These are phyloP conservation scores for Tolypocladium guangdongense DNA, from an alignment of 2,329 filamentous ascomycete genomes.

Conservation along the genomic window DNA sequence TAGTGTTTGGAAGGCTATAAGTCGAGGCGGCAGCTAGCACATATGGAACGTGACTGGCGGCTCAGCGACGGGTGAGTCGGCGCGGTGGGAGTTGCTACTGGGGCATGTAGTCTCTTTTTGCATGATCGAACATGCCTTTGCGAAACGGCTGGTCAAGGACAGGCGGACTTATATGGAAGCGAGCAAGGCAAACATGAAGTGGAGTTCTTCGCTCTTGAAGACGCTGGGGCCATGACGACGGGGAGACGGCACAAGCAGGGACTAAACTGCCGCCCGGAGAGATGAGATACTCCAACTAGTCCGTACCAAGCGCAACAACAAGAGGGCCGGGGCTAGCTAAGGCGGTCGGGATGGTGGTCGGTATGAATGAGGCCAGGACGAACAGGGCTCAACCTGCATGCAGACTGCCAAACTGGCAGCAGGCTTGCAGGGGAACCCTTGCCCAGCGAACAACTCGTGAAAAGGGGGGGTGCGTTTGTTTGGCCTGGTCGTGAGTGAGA, in stretches of 20 bases:
- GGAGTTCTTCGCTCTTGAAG: conserved; percentile 4
- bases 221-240: conserved; percentile 2
- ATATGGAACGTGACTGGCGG: background rate
- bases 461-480: background rate
- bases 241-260: conserved; percentile 2
- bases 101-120: background rate
- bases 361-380: conserved; percentile 1
- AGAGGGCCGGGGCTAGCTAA: conserved; percentile 1
- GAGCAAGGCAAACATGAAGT: conserved; percentile 1
- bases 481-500: background rate
- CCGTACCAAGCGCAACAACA: conserved; percentile 1
- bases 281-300: conserved; percentile 2
- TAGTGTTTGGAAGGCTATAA: background rate
- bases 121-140: background rate
- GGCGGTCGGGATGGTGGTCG: background rate
- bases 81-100: background rate
- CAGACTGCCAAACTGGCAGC: background rate
- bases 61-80: background rate
- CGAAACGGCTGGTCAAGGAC: background rate
- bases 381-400: too few relatives aligned
- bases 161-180: conserved; percentile 3
- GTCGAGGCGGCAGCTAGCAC: background rate
- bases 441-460: background rate
- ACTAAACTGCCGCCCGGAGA: conserved; percentile 5
- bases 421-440: conserved; percentile 1